Base-by-base conservation (phyloP, 768 basidiomycete genomes). In the Hebeloma cylindrosporum region DNA sequence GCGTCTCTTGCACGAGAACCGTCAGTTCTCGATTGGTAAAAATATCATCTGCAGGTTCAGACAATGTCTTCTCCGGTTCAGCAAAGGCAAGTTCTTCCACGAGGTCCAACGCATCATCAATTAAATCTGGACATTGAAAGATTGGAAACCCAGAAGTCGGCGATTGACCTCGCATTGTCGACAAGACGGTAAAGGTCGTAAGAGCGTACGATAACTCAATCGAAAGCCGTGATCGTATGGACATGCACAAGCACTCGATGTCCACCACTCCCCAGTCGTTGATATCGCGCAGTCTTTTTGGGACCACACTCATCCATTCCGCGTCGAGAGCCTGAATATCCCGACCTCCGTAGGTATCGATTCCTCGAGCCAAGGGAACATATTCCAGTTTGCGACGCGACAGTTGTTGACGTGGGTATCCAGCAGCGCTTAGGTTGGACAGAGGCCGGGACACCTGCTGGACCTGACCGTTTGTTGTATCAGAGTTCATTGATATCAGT, bases 211-310 rank as follows among this genome's bases (percentile, higher is more conserved):
- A 85, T 41, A 94, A 69, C 63, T 99, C 95, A 34, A 80, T 74
- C 7, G 83, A 76, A 30, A 97, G 67, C 26, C 94, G 76, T 26
- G 89, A 95, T 23, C 93, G 86, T 29, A 99, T 69, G 22, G 89
- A 88, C 85, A 99, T 84, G n/a, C 83, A 84, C 38, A 99, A 74
- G n/a, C 83, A 83, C 59, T 96, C 93, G 46, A 97, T 83, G 56
- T 98, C 94, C 38, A 95, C 80, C 6, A 73, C 75, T 16, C 91
- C 93, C 82, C 93, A 91, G 41, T 94, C 91, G 59, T 84, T 82
- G 51, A 90, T 76, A 39, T 85, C 80, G 45, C 87, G 77, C 56
- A 86, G 73, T 32, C 86, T 78, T 40, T 75, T 70, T 34, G 77
- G 71, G n/a, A 71, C 62, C 13, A 73, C 59, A 25, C 69, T 74